phyloP scores from a whole-genome alignment of 495 filamentous ascomycete genomes.

The Cudoniella acicularis region DNA sequence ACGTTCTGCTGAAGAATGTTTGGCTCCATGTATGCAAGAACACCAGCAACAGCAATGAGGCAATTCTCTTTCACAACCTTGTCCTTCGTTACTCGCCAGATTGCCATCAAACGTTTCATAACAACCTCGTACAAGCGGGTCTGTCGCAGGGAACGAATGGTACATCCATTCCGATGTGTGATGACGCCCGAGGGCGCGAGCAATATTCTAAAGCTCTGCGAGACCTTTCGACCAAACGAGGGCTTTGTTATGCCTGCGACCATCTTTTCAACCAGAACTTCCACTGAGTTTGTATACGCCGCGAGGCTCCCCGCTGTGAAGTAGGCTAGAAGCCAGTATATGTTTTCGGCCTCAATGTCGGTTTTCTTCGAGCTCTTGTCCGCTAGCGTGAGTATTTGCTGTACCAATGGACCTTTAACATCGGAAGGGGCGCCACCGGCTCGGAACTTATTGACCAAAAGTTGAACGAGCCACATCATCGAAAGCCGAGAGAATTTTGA shows the following conservation, averaged over 20 bases:
- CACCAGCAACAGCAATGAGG: constrained; percentile 22
- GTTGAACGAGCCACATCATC: constrained; percentile 18
- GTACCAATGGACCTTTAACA: not conserved
- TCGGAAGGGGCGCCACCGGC: not conserved
- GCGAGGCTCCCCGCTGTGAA: constrained; percentile 14
- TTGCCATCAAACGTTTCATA: not conserved
- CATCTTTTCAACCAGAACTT: constrained; percentile 12
- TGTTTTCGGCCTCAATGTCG: constrained; percentile 1
- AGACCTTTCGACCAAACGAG: constrained; percentile 26
- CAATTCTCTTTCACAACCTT: constrained; percentile 10
- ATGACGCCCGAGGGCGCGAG: constrained; percentile 32
- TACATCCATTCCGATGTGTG: constrained; percentile 31
- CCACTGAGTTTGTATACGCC: not conserved
- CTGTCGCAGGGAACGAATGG: constrained; percentile 13
- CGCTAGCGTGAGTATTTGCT: not conserved
- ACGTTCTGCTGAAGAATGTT: not conserved
- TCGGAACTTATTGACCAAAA: constrained; percentile 21
- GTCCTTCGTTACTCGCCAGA: not conserved
- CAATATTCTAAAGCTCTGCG: constrained; percentile 30
- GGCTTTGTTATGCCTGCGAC: constrained; percentile 8
- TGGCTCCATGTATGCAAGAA: constrained; percentile 10
- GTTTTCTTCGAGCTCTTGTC: not conserved
- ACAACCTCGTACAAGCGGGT: not conserved
- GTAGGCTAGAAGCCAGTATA: constrained; percentile 15
- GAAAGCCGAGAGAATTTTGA: not conserved